phyloP scores from a whole-genome alignment of 2,329 filamentous ascomycete species.

The Colletotrichum eleusines region DNA sequence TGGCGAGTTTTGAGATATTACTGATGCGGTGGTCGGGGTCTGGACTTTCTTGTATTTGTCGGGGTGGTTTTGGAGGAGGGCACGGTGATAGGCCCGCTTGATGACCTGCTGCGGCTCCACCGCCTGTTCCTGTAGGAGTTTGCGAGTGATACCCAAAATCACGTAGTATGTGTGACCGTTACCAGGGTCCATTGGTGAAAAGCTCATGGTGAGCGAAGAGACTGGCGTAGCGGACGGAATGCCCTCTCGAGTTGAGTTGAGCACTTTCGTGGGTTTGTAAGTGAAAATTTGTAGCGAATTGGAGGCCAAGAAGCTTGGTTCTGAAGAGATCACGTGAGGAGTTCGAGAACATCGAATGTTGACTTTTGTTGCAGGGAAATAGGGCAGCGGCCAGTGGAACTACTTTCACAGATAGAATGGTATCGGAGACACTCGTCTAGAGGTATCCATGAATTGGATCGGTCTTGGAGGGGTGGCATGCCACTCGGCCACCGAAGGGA shows the following conservation, averaged over 20 bases:
- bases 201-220: slow-evolving; percentile 33
- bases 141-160: slow-evolving; percentile 67
- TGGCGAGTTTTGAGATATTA: slow-evolving; percentile 16
- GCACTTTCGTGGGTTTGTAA: slow-evolving; percentile 24
- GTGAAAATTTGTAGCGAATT: slow-evolving; percentile 37
- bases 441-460: background rate
- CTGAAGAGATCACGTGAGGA: slow-evolving; percentile 34
- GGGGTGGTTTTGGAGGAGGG: slow-evolving; percentile 74
- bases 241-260: slow-evolving; percentile 23
- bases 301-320: slow-evolving; percentile 7
- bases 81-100: slow-evolving; percentile 73
- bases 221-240: slow-evolving; percentile 35
- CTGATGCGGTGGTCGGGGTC: slow-evolving; percentile 35
- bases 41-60: slow-evolving; percentile 60
- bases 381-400: background rate
- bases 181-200: slow-evolving; percentile 28
- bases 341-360: background rate
- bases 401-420: background rate
- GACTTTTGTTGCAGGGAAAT: background rate
- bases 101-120: slow-evolving; percentile 59
- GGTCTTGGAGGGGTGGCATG: background rate
- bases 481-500: background rate
- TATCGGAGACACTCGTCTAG: background rate
- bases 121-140: slow-evolving; percentile 57
- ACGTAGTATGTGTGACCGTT: slow-evolving; percentile 67